A percentile compares a stretch with the other conserved stretches of the same genome.
Evolutionary conservation across 345 rosid species (phyloP).

Genomic region (Microcos paniculata): DNA sequence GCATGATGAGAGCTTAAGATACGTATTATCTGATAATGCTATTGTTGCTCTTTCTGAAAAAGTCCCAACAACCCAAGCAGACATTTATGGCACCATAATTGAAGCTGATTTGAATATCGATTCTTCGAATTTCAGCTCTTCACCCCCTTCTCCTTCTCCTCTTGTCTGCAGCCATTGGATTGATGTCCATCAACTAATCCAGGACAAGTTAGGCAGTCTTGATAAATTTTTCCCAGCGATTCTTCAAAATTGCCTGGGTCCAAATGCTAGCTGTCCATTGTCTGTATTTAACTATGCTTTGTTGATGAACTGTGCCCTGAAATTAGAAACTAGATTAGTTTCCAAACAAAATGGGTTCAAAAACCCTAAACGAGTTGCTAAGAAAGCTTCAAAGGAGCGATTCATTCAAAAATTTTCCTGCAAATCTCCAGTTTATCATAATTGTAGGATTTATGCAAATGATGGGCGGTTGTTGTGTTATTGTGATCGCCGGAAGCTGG

Average conservation of each 20-base stretch:
- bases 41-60: constrained; percentile 60
- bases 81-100: constrained; percentile 45
- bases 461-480: constrained; percentile 94
- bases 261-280: constrained; percentile 71
- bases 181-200: constrained; percentile 45
- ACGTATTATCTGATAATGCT: constrained; percentile 80
- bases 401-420: constrained; percentile 94
- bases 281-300: constrained; percentile 73
- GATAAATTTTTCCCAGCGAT: constrained; percentile 43
- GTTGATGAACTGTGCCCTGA: constrained; percentile 49
- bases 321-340: constrained; percentile 33
- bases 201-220: constrained; percentile 37
- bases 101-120: constrained; percentile 61
- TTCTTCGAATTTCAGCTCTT: constrained; percentile 41
- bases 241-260: constrained; percentile 74
- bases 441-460: constrained; percentile 89
- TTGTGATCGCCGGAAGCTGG: constrained; percentile 85
- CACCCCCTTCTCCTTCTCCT: constrained; percentile 56
- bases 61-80: constrained; percentile 41
- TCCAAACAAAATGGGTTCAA: constrained; percentile 54
- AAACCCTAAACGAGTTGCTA: constrained; percentile 50
- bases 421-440: constrained; percentile 95
- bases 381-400: constrained; percentile 73
- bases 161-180: constrained; percentile 72
- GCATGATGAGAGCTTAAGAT: constrained; percentile 91